These are phyloP conservation scores for Babesia divergens DNA, from an alignment of 169 alveolate genomes.

Conservation along the genomic window DNA sequence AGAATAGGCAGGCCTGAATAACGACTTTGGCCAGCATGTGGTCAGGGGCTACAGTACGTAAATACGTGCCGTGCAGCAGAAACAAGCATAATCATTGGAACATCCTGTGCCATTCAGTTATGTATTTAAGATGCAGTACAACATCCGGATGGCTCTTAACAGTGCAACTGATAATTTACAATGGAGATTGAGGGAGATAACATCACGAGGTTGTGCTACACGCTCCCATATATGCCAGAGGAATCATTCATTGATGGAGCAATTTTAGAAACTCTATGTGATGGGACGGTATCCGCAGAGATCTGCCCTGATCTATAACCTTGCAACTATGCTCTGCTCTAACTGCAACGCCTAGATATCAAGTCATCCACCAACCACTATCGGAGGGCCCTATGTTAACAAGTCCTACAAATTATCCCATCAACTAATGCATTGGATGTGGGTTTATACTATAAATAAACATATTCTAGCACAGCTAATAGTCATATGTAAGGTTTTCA, in stretches of 20 bases:
- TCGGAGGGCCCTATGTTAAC: no score
- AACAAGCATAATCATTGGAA: neutral
- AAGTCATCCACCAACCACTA: no score
- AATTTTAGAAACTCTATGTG: no score
- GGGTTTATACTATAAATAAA: neutral
- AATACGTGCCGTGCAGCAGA: neutral
- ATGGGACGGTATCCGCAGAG: no score
- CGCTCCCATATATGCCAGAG: neutral
- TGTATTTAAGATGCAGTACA: neutral
- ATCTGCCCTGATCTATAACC: no score
- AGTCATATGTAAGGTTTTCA: neutral
- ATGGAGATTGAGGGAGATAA: neutral
- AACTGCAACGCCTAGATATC: no score
- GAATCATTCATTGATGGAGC: no score
- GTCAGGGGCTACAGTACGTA: neutral
- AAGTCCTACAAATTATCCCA: no score
- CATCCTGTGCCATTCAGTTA: neutral
- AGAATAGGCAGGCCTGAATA: neutral
- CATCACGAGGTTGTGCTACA: slow-evolving; percentile 9
- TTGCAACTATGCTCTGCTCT: no score
- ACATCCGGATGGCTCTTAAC: no score
- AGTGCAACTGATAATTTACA: neutral
- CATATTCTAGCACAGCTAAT: neutral
- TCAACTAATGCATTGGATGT: slow-evolving; percentile 4
- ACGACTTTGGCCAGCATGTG: neutral